phyloP scores from a whole-genome alignment of 225 moss, liverwort and hornwort genomes.

The Neckera pumila region DNA sequence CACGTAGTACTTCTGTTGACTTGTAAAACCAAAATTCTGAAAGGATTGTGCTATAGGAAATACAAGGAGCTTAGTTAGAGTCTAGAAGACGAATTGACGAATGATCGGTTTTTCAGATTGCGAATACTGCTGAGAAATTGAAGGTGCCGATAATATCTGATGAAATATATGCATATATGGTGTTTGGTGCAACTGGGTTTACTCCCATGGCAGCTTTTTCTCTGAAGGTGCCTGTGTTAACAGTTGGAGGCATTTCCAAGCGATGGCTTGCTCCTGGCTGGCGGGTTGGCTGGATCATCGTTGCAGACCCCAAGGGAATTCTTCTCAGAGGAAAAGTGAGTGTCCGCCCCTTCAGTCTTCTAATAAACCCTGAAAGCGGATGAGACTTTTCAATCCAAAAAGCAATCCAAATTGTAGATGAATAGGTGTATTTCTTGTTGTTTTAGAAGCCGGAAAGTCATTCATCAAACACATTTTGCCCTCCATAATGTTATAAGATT shows the following conservation, averaged over 20 bases:
- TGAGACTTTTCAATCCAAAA: neutral
- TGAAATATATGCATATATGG: constrained; percentile 71
- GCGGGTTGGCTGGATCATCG: constrained; percentile 76
- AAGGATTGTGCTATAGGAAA: neutral
- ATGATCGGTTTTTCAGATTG: constrained; percentile 38
- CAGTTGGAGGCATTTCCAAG: constrained; percentile 81
- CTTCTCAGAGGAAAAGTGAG: constrained; percentile 53
- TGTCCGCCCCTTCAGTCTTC: neutral
- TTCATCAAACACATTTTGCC: neutral
- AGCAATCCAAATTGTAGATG: neutral
- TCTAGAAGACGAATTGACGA: neutral
- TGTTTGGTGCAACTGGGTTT: constrained; percentile 52
- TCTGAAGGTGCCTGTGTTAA: constrained; percentile 55
- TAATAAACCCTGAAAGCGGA: neutral
- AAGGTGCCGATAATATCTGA: constrained; percentile 75
- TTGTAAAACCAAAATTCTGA: neutral
- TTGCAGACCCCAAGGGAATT: constrained; percentile 63
- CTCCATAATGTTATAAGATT: neutral
- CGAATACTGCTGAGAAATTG: constrained; percentile 47
- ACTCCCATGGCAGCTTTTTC: constrained; percentile 70
- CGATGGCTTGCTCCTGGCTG: constrained; percentile 87
- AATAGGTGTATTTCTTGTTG: neutral
- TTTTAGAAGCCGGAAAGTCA: neutral
- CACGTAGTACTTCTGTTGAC: too few relatives aligned
- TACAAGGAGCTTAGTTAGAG: neutral